phyloP scores from a whole-genome alignment of 2,329 filamentous ascomycete species.

The Trichoderma cornu-damae region DNA sequence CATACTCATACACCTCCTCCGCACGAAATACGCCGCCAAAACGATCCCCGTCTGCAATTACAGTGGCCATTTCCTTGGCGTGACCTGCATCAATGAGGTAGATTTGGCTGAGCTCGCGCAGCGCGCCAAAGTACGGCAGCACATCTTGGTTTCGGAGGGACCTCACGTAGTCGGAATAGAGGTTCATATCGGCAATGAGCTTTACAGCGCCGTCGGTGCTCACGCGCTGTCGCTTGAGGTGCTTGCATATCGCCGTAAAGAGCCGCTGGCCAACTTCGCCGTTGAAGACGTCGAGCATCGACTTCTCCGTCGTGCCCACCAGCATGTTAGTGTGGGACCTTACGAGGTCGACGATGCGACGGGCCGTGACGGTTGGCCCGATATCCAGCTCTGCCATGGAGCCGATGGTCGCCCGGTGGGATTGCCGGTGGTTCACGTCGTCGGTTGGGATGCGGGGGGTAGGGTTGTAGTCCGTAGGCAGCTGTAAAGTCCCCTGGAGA shows the following conservation, averaged over 20 bases:
- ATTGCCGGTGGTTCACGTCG: slow-evolving; percentile 2
- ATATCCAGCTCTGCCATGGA: slow-evolving; percentile 38
- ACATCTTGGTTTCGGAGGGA: slow-evolving; percentile 78
- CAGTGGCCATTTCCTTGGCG: slow-evolving; percentile 88
- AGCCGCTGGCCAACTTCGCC: slow-evolving; percentile 92
- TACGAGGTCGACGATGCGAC: slow-evolving; percentile 76
- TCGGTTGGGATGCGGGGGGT: slow-evolving; percentile 25
- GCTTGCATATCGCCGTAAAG: slow-evolving; percentile 90
- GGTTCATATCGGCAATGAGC: slow-evolving; percentile 93
- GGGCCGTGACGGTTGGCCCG: slow-evolving; percentile 74
- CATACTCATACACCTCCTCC: slow-evolving; percentile 97
- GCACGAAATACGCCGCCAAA: slow-evolving; percentile 91
- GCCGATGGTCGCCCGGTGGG: slow-evolving; percentile 11
- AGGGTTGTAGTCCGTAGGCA: slow-evolving; percentile 87
- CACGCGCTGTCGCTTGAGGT: slow-evolving; percentile 92
- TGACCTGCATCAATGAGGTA: slow-evolving; percentile 81
- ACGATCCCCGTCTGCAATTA: slow-evolving; percentile 86
- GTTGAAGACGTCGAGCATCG: slow-evolving; percentile 97
- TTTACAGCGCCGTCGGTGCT: slow-evolving; percentile 84
- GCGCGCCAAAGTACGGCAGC: slow-evolving; percentile 81
- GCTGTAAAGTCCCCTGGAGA: slow-evolving; percentile 81
- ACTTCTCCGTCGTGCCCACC: slow-evolving; percentile 91
- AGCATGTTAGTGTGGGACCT: slow-evolving; percentile 89
- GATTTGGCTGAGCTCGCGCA: slow-evolving; percentile 90
- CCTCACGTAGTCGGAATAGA: slow-evolving; percentile 81